Base-by-base conservation (phyloP, 2,329 filamentous ascomycete genomes). In the Lasiodiplodia sp. region DNA sequence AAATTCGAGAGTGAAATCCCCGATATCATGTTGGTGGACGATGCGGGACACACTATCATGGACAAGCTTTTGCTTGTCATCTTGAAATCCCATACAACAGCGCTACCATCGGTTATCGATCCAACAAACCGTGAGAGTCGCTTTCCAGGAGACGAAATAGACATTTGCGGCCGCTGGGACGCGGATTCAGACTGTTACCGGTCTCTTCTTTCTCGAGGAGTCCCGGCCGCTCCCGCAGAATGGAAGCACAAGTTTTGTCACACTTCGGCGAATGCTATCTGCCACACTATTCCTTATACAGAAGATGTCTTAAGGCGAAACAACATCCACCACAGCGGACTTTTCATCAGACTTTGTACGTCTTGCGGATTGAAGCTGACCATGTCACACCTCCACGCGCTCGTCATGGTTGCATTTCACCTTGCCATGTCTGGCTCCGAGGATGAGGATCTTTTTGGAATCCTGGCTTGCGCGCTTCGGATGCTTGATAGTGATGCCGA, bases 221-320 rank as follows among this genome's bases (percentile, higher is more conserved):
- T 65, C 16, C 21, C 71, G 3, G 68, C 57, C 1, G 76, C 81
- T 23, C 81, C 81, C 0, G 65, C 69, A 2, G 16, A 58, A 0
- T 84, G 81, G 81, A 84, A 84, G 69, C 81, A 83, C 69, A 79
- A 78, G 57, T 83, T 84, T 68, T 84, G 82, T 66, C 80, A 84
- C 66, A 82, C 80, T 6, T 80, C 81, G 0, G 72, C 75, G 6
- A 80, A 82, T 72, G 73, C 79, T 0, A 74, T 83, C 6, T 80
- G 76, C 28, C 78, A 83, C 69, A 76, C 68, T 40, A 78, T 83
- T 14, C 4, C n/a, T n/a, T n/a, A n/a, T n/a, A n/a, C n/a, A n/a
- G n/a, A n/a, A n/a, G n/a, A n/a, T n/a, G n/a, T n/a, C n/a, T n/a
- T n/a, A n/a, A n/a, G n/a, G n/a, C n/a, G n/a, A n/a, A n/a, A n/a